Evolutionary conservation across 495 filamentous ascomycete genomes (phyloP), one percentile per base, ranked within the genome.

Genomic region (Neurospora pannonica): DNA sequence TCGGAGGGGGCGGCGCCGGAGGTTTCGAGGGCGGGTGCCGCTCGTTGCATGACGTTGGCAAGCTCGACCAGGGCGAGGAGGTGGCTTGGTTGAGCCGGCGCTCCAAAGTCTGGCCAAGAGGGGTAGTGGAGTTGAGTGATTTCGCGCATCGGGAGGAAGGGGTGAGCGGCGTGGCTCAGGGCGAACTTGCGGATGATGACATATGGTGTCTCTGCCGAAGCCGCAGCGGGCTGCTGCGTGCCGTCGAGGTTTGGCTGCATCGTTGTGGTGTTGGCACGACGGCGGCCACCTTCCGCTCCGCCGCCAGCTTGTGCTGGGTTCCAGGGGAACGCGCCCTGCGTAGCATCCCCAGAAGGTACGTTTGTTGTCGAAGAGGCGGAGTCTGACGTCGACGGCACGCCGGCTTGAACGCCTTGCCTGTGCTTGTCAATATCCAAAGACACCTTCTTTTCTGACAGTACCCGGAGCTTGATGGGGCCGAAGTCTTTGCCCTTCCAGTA

Each of bases 61-160:
- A 97, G 89, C 83, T 97, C 94, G 71, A 98, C 92, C 21, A 99
- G 83, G 10, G 91, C 91, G 3, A 99, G 86, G 2, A 99, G 87
- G 78, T 99, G 94, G 9, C 88, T 87, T 4, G 96, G 93, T 74
- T 95, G 92, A 7, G 96, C 95, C 0, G 95, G 96, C 0, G 95
- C 91, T 42, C 97, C 96, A 79, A 98, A 97, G 81, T 99, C 96
- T 1, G 97, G 96, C 96, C 96, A 99, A 17, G 90, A 91, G 10
- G 94, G 90, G 78, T 97, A 98, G 74, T 99, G 97, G 3, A 99
- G 86, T 74, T 99, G 96, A 0, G 94, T 97, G 78, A 99, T 93
- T 82, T 98, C 94, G 34, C 96, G 92, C 60, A 97, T 91, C 3
- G 93, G 93, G 62, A 89, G 87, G 78, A 97, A 99, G 0, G 96